A percentile compares a stretch with the other conserved stretches of the same genome.
These are phyloP conservation scores for Castanea sativa DNA, from an alignment of 306 rosid species.

Conservation along the genomic window DNA sequence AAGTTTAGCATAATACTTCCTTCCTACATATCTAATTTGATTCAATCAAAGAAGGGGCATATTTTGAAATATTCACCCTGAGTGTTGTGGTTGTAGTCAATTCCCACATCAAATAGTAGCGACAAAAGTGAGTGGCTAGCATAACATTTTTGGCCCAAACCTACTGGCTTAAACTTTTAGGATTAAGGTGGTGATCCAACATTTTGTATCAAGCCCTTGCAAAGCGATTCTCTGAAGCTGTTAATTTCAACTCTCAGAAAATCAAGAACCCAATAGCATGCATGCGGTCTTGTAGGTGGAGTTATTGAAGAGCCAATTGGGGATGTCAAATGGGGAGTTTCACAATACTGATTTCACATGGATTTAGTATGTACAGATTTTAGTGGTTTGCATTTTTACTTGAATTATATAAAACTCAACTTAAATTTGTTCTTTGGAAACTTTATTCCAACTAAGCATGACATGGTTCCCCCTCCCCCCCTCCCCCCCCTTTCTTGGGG, in stretches of 20 bases:
- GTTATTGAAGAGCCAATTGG: neutral
- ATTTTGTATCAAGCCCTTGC: too few species aligned
- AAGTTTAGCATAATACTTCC: neutral
- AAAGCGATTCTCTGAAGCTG: too few species aligned
- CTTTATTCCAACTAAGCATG: too few species aligned
- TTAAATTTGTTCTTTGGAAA: neutral
- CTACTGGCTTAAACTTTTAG: too few species aligned
- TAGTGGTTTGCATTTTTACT: neutral
- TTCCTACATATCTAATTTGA: neutral
- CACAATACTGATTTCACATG: slow-evolving; percentile 11
- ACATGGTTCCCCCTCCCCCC: too few species aligned
- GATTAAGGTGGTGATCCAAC: too few species aligned
- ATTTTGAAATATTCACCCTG: too few species aligned
- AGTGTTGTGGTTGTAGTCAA: too few species aligned
- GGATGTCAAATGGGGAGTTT: slow-evolving; percentile 13
- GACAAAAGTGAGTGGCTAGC: too few species aligned
- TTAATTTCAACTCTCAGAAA: too few species aligned
- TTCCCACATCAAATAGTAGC: too few species aligned
- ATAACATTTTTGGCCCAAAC: too few species aligned
- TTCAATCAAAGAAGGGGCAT: neutral
- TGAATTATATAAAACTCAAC: slow-evolving; percentile 6
- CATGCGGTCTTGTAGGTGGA: neutral
- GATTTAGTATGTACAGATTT: neutral
- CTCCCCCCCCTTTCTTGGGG: neutral
- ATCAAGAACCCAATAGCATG: neutral